Conservation (phyloP, 495 filamentous ascomycete species). For the Penicillium tannophilum region DNA sequence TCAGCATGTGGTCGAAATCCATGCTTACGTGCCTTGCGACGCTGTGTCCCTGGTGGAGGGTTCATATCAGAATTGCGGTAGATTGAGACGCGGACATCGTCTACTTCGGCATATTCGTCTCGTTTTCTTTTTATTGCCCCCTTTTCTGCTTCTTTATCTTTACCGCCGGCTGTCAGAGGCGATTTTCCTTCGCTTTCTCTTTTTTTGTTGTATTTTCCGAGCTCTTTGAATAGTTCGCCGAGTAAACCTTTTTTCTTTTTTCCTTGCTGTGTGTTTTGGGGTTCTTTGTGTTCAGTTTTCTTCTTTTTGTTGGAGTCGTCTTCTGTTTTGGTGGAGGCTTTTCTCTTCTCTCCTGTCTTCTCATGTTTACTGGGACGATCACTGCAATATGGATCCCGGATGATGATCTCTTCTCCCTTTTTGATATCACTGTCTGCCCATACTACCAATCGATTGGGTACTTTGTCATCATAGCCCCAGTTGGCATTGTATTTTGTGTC, state of each 20-base stretch:
- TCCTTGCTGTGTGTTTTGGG: neutral
- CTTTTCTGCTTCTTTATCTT: neutral
- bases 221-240: too few relatives aligned
- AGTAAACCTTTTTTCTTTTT: neutral
- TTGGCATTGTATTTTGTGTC: constrained; percentile 23
- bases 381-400: constrained; percentile 24
- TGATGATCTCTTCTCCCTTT: constrained; percentile 31
- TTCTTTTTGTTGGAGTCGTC: neutral
- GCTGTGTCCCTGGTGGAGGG: neutral
- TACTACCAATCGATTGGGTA: constrained; percentile 35
- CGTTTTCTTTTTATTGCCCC: neutral
- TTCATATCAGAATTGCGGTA: neutral
- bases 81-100: neutral
- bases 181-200: neutral
- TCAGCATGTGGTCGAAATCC: neutral
- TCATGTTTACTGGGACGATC: neutral
- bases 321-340: neutral
- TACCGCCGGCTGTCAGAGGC: neutral
- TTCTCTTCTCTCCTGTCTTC: neutral
- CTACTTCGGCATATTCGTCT: neutral
- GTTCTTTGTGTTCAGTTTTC: neutral
- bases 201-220: neutral
- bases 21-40: neutral
- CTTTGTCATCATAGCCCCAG: constrained; percentile 28
- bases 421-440: constrained; percentile 29